These are phyloP conservation scores for Phytomonas sp. DNA, from an alignment of 208 protist species.

Conservation along the genomic window DNA sequence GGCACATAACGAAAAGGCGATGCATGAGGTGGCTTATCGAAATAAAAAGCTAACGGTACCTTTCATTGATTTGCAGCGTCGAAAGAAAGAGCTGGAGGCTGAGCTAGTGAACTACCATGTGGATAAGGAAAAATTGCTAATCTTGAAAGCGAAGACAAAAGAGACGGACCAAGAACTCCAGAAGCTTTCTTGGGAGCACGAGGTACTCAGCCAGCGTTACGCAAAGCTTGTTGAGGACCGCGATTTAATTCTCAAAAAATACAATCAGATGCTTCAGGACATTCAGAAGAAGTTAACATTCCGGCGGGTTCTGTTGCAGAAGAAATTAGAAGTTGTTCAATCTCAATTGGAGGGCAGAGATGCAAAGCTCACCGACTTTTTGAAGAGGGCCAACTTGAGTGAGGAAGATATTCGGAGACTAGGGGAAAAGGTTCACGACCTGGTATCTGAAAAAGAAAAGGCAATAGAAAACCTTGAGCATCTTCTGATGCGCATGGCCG, in stretches of 20 bases:
- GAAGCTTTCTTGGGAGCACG: conserved; percentile 92
- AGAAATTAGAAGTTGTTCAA: conserved; percentile 91
- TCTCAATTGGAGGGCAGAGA: conserved; percentile 91
- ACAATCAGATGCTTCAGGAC: conserved; percentile 93
- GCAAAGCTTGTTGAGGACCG: conserved; percentile 90
- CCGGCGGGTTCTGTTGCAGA: conserved; percentile 92
- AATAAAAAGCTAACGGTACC: conserved; percentile 96
- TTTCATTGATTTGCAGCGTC: conserved; percentile 81
- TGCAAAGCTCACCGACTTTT: conserved; percentile 88
- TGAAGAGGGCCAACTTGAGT: conserved; percentile 93
- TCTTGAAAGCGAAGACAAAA: conserved; percentile 66
- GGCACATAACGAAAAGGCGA: conserved; percentile 94
- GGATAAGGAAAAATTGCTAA: conserved; percentile 81
- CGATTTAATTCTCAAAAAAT: conserved; percentile 93
- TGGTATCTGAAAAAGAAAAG: conserved; percentile 94
- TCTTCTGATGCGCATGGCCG: conserved; percentile 60
- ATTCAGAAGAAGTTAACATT: conserved; percentile 94
- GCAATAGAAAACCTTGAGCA: conserved; percentile 93
- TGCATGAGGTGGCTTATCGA: conserved; percentile 95
- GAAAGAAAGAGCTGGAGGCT: conserved; percentile 88
- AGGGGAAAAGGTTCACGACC: conserved; percentile 91
- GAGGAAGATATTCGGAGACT: conserved; percentile 85
- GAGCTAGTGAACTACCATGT: conserved; percentile 89
- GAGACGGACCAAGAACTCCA: conserved; percentile 86
- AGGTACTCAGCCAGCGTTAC: conserved; percentile 92